These are phyloP conservation scores for Danielozyma ontarioensis DNA, from an alignment of 805 yeast genomes.

Conservation along the genomic window DNA sequence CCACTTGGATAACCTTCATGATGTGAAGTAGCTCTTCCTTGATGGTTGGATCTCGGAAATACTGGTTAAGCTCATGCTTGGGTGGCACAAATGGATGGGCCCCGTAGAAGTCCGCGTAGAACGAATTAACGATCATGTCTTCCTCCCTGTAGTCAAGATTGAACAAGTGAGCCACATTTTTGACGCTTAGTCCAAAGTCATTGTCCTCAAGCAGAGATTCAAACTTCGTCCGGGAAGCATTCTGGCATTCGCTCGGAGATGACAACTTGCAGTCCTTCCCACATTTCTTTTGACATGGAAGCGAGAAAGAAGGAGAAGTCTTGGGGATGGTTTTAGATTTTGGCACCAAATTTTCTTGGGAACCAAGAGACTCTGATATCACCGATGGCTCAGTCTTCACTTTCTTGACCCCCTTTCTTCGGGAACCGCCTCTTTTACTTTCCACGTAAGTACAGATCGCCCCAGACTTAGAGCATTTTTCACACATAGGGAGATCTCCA, in stretches of 20 bases:
- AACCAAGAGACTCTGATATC: conserved; percentile 2
- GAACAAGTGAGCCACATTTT: conserved; percentile 12
- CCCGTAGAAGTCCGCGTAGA: conserved; percentile 33
- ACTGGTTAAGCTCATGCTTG: conserved; percentile 25
- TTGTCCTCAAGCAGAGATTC: neutral
- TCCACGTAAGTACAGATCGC: conserved; percentile 44
- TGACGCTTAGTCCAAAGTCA: conserved; percentile 1
- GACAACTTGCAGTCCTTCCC: neutral
- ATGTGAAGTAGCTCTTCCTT: conserved; percentile 39
- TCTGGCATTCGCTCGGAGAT: too few relatives aligned
- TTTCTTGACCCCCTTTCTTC: conserved; percentile 43
- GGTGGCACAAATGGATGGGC: conserved; percentile 48
- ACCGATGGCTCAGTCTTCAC: conserved; percentile 1
- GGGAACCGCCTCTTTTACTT: conserved; percentile 50
- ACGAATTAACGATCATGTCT: conserved; percentile 12
- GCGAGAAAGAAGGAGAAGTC: neutral
- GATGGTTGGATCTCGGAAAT: conserved; percentile 25
- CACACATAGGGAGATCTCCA: conserved; percentile 42
- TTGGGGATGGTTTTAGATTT: neutral
- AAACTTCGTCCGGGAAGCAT: neutral
- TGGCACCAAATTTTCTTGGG: too few relatives aligned
- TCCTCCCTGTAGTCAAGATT: conserved; percentile 10
- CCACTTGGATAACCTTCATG: conserved; percentile 48
- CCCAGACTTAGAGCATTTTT: conserved; percentile 30
- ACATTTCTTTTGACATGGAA: neutral